Evolutionary conservation across 2,329 filamentous ascomycete species (phyloP), one percentile per base, ranked within the genome.

Genomic region (Colletotrichum limetticola): DNA sequence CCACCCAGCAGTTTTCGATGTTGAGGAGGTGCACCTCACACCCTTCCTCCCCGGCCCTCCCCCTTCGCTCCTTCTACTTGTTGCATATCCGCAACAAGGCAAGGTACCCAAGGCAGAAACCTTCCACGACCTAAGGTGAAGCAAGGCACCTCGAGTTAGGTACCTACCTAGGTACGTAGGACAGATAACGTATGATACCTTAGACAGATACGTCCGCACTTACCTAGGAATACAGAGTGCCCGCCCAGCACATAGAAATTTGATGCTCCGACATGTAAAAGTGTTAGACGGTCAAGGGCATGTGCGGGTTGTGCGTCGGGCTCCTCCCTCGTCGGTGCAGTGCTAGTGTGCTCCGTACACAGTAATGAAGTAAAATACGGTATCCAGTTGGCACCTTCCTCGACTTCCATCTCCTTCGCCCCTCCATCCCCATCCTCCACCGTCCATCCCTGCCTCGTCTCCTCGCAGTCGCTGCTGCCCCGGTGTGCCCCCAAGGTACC

Each of bases 1-100:
- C 63, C 68, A 28, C 63, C 9, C 26, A 66, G 8, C 68, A 60
- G 26, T 66, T 66, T 70, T 57, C 19, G 6, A n/a, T 49, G 42
- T n/a, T 22, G 22, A 49, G 53, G 19, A 35, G 12, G 14, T 32
- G 46, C 56, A 57, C 35, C 63, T 35, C 32, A 35, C 32, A 35
- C 66, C 35, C 52, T 58, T 52, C 9, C 14, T 24, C 60, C 26
- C 42, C 56, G 42, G 42, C 19, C 59, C 24, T 67, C 49, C 24
- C 22, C 56, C 16, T 53, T 22, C 11, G 24, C 16, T 49, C 24
- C 22, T 62, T 26, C 26, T n/a, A 16, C 8, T 12, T 22, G 14
- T 32, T 62, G 26, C 26, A 24, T 30, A 24, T 30, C 26, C n/a
- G 59, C 24, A 49, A 26, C 19, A 61, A 19, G 35, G 42, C 16